Percentiles rank a stretch among this genome's conserved stretches.
phyloP scores from a whole-genome alignment of 2,329 filamentous ascomycete species.

The Penicillium palitans region DNA sequence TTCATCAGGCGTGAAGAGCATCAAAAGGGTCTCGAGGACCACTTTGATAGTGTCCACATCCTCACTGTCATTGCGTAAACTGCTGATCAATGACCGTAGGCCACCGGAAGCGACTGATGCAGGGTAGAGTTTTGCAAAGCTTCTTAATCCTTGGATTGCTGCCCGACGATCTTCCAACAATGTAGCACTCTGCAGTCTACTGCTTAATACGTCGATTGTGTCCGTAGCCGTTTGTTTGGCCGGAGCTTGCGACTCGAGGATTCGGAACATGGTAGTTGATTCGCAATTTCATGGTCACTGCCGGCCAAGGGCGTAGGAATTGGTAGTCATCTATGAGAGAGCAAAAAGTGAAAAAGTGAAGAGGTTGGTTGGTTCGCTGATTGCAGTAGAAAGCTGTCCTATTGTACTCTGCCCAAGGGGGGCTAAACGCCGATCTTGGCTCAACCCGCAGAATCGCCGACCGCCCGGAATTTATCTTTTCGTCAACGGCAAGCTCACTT shows the following conservation, averaged over 20 bases:
- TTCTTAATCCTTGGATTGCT: slow-evolving; percentile 87
- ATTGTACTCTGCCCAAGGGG: slow-evolving; percentile 24
- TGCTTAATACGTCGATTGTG: slow-evolving; percentile 87
- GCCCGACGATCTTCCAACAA: slow-evolving; percentile 91
- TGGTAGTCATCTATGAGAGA: slow-evolving; percentile 32
- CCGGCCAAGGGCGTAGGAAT: slow-evolving; percentile 29
- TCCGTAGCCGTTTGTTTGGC: slow-evolving; percentile 95
- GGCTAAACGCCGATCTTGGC: slow-evolving; percentile 18
- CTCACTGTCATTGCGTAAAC: slow-evolving; percentile 81
- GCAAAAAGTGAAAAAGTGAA: slow-evolving; percentile 7
- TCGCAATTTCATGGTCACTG: slow-evolving; percentile 46
- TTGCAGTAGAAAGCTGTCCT: slow-evolving; percentile 24
- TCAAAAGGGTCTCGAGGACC: slow-evolving; percentile 89
- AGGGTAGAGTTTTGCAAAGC: slow-evolving; percentile 94
- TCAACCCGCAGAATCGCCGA: slow-evolving; percentile 20
- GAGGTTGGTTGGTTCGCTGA: slow-evolving; percentile 6
- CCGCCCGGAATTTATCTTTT: slow-evolving; percentile 24
- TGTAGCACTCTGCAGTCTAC: slow-evolving; percentile 82
- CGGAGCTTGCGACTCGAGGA: slow-evolving; percentile 71
- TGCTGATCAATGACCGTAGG: slow-evolving; percentile 82
- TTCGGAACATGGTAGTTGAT: slow-evolving; percentile 51
- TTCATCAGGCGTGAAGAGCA: slow-evolving; percentile 76
- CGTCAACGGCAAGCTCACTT: slow-evolving; percentile 22
- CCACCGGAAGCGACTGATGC: slow-evolving; percentile 93
- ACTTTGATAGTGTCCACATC: slow-evolving; percentile 97